Evolutionary conservation across 1,284 basidiomycete species (phyloP), one percentile per base, ranked within the genome.

Genomic region (Moesziomyces globuligerus): DNA sequence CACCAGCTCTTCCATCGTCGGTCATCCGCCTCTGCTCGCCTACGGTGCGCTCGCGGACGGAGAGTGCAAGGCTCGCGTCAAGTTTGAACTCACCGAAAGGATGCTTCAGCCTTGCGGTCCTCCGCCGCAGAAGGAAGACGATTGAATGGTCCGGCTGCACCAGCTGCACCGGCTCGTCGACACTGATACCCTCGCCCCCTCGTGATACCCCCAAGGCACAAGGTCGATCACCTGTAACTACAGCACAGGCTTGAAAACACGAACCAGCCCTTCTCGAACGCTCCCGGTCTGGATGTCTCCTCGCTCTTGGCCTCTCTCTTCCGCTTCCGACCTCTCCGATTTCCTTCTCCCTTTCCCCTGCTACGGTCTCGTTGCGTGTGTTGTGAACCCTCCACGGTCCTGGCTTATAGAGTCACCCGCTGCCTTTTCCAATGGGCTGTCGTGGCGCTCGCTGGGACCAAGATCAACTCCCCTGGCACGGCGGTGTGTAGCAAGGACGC

Each of bases 21-120:
- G 94, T 2, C 94, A 98, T 83, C 88, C 93, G 3, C 87, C 92
- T 0, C 84, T 98, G 61, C 86, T 89, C 20, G 91, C 92, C 3
- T 98, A 91, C 83, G 85, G 96, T 47, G 89, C 94, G 0, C 89
- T 98, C 73, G 94, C 94, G 17, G 95, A 98, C 68, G 93, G 94
- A 11, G 93, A 98, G 83, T 87, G 90, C 39, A 89, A 90, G 61
- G 94, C 92, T 3, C 86, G 95, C 49, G 87, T 90, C n/a, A 92
- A 89, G 80, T 98, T 97, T 82, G 95, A 98, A 84, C 50, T 57
- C 39, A 64, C 64, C 48, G 64, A 72, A 94, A 89, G 90, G 65
- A 97, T 98, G 94, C 86, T 98, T 39, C 94, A 98, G 82, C 95
- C 95, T n/a, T 98, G 93, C 79, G 95, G 94, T 0, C 93, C 93